phyloP scores from a whole-genome alignment of 148 eudicot genomes.

The Chenopodium suecicum region DNA sequence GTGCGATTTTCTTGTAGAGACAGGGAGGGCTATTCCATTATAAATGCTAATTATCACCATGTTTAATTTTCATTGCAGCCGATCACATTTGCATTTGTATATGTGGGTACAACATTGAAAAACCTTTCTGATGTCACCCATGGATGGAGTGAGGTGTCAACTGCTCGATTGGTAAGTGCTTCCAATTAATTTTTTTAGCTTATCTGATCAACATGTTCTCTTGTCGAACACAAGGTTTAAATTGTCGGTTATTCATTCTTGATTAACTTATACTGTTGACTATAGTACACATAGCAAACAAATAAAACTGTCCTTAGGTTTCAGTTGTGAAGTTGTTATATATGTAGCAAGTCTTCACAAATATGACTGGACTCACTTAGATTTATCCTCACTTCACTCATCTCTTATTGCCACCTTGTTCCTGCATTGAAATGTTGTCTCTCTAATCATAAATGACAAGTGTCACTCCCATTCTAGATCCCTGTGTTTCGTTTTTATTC shows the following conservation, averaged over 20 bases:
- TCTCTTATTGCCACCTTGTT: neutral
- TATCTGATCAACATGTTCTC: no score
- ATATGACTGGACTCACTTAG: neutral
- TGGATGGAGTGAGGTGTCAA: constrained; percentile 81
- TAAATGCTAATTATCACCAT: neutral
- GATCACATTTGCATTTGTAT: constrained; percentile 83
- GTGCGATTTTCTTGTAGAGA: neutral
- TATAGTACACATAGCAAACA: neutral
- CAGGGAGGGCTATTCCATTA: neutral
- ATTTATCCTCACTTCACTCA: neutral
- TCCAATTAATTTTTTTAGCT: neutral
- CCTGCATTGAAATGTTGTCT: neutral
- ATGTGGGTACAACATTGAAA: constrained; percentile 87
- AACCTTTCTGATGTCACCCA: constrained; percentile 93
- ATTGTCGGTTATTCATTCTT: neutral
- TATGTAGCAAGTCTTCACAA: neutral
- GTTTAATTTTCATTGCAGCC: constrained; percentile 52
- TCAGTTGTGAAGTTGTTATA: neutral
- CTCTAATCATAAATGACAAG: neutral
- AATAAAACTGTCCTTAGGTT: neutral
- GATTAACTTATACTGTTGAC: neutral
- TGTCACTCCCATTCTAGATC: neutral
- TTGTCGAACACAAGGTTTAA: neutral
- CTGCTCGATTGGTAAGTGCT: constrained; percentile 72
- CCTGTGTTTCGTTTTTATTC: neutral